Evolutionary conservation across 2,329 filamentous ascomycete genomes (phyloP).

Genomic region (Ascocoryne sarcoides): DNA sequence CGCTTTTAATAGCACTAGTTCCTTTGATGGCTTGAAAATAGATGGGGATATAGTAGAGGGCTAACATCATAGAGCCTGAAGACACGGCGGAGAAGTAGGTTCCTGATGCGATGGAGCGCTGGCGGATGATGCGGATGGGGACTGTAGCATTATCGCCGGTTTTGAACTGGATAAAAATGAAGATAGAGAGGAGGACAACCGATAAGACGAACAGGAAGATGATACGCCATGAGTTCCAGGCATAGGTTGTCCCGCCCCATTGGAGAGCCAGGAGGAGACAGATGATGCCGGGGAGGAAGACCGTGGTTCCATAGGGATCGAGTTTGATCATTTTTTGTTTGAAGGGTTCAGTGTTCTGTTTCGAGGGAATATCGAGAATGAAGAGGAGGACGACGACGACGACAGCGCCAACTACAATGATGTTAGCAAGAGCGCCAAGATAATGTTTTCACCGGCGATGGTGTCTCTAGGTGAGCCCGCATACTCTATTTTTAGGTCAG

Average conservation of each 20-base stretch:
- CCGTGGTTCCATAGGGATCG: constrained; percentile 29
- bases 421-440: too few relatives aligned
- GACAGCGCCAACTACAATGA: constrained; percentile 26
- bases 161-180: constrained; percentile 29
- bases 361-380: constrained; percentile 10
- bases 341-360: constrained; percentile 20
- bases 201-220: constrained; percentile 29
- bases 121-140: constrained; percentile 31
- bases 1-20: constrained; percentile 31
- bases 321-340: constrained; percentile 32
- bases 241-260: constrained; percentile 27
- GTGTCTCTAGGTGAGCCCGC: too few relatives aligned
- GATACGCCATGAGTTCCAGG: constrained; percentile 28
- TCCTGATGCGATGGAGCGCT: constrained; percentile 30
- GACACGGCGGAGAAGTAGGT: constrained; percentile 28
- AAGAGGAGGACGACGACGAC: constrained; percentile 13
- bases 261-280: constrained; percentile 29
- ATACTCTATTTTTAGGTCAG: too few relatives aligned
- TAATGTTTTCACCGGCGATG: too few relatives aligned
- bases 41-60: constrained; percentile 39
- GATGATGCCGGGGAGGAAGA: constrained; percentile 27
- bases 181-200: constrained; percentile 23
- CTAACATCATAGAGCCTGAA: constrained; percentile 31
- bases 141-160: constrained; percentile 33
- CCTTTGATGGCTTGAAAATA: constrained; percentile 40